Conservation (phyloP, 345 rosid species). For the Theobroma cacao region DNA sequence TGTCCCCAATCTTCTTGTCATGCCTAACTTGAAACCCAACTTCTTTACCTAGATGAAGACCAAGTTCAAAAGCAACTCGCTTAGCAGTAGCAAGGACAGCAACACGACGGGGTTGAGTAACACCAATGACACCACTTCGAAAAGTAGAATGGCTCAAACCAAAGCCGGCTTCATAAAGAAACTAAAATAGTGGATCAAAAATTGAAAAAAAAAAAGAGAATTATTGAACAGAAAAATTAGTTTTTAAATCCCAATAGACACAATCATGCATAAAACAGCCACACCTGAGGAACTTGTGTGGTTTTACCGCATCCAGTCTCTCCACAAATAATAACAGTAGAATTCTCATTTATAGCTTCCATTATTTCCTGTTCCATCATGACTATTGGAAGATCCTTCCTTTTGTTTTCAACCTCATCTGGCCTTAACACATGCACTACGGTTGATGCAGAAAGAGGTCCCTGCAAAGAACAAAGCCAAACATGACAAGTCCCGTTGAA, state of each 20-base stretch:
- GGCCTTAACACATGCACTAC: conserved; percentile 79
- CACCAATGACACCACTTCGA: conserved; percentile 77
- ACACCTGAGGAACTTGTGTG: conserved; percentile 94
- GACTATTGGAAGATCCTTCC: conserved; percentile 88
- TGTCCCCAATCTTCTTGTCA: conserved; percentile 78
- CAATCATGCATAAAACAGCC: conserved; percentile 18
- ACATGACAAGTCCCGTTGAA: conserved; percentile 15
- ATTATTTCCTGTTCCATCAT: conserved; percentile 99
- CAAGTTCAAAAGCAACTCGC: conserved; percentile 92
- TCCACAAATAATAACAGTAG: conserved; percentile 68
- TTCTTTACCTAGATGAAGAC: conserved; percentile 75
- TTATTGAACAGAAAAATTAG: background rate
- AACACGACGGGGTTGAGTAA: conserved; percentile 96
- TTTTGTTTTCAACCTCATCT: conserved; percentile 56
- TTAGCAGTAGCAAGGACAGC: conserved; percentile 95
- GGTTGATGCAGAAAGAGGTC: conserved; percentile 38
- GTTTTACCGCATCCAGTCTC: conserved; percentile 99
- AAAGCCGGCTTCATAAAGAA: conserved; percentile 90
- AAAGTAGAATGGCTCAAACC: conserved; percentile 50
- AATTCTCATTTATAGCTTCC: conserved; percentile 79
- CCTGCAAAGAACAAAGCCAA: conserved; percentile 26
- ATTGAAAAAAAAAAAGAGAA: background rate
- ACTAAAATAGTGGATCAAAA: conserved; percentile 42
- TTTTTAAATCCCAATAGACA: background rate
- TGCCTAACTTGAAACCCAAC: conserved; percentile 97